A percentile compares a stretch with the other conserved stretches of the same genome.
Conservation (phyloP, 352 stramenopile species). For the Blastocystis sp. region DNA sequence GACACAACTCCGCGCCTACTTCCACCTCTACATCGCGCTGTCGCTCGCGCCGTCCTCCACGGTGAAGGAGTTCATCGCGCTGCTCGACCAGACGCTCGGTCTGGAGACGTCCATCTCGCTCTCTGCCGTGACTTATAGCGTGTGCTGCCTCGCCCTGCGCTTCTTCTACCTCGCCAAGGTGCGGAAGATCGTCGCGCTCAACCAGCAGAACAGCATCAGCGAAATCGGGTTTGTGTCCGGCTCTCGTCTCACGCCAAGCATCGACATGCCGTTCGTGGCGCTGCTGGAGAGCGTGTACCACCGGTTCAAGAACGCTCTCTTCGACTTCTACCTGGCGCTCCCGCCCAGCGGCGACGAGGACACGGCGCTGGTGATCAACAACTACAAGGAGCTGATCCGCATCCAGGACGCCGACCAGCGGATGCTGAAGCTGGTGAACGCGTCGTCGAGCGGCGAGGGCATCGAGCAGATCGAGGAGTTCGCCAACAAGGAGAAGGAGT, state of each 20-base stretch:
- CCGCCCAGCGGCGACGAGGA: constrained; percentile 1
- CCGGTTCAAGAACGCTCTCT: constrained; percentile 46
- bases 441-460: background rate
- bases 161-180: constrained; percentile 61
- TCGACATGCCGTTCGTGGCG: constrained; percentile 11
- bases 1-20: constrained; percentile 28
- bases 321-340: constrained; percentile 15
- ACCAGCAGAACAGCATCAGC: background rate
- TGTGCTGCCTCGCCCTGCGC: constrained; percentile 40
- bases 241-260: background rate
- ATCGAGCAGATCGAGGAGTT: constrained; percentile 56
- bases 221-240: background rate
- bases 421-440: constrained; percentile 19
- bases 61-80: constrained; percentile 15
- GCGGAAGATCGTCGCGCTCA: background rate
- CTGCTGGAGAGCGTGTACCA: constrained; percentile 13
- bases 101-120: constrained; percentile 11
- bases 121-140: background rate
- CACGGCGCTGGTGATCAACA: constrained; percentile 55
- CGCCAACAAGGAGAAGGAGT: constrained; percentile 2
- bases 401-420: constrained; percentile 56
- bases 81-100: constrained; percentile 1
- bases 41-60: background rate
- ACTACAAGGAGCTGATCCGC: constrained; percentile 65
- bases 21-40: constrained; percentile 15